These are phyloP conservation scores for Capsella rubella DNA, from an alignment of 441 rosid species.

Conservation along the genomic window DNA sequence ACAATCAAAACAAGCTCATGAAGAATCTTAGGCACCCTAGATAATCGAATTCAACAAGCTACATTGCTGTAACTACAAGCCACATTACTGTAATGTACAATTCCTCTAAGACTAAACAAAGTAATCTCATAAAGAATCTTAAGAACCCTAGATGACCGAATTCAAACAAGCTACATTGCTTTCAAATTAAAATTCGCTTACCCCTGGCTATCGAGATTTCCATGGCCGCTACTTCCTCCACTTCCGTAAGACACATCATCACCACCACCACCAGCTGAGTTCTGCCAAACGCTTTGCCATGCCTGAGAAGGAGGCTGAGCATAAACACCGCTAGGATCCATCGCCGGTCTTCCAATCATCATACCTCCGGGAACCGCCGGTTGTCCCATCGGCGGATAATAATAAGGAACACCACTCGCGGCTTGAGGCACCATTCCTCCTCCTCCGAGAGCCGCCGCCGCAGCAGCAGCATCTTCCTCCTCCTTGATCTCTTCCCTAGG, in stretches of 20 bases:
- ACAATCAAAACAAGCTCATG: not conserved
- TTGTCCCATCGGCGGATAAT: conserved; percentile 88
- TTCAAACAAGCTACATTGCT: conserved; percentile 30
- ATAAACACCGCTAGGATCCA: conserved; percentile 81
- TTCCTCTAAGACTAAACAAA: not conserved
- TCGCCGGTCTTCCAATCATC: conserved; percentile 91
- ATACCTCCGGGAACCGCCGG: conserved; percentile 81
- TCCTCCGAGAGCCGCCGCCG: conserved; percentile 43
- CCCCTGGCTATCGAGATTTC: conserved; percentile 79
- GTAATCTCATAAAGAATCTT: not conserved
- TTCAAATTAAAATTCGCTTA: conserved; percentile 26
- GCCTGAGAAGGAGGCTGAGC: conserved; percentile 96
- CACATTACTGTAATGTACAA: no score
- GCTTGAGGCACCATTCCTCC: conserved; percentile 61
- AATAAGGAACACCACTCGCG: conserved; percentile 86
- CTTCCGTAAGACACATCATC: conserved; percentile 75
- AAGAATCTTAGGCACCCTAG: not conserved
- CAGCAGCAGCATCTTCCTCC: conserved; percentile 59
- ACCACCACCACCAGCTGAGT: conserved; percentile 60
- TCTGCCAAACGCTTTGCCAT: conserved; percentile 98
- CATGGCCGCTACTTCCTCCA: conserved; percentile 75
- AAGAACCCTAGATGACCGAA: not conserved
- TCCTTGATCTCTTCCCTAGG: conserved; percentile 93
- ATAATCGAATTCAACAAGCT: not conserved
- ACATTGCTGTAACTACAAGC: no score